Percentiles rank a stretch among this genome's conserved stretches.
phyloP scores from a whole-genome alignment of 345 rosid species.

The Sisymbrium altissimum region DNA sequence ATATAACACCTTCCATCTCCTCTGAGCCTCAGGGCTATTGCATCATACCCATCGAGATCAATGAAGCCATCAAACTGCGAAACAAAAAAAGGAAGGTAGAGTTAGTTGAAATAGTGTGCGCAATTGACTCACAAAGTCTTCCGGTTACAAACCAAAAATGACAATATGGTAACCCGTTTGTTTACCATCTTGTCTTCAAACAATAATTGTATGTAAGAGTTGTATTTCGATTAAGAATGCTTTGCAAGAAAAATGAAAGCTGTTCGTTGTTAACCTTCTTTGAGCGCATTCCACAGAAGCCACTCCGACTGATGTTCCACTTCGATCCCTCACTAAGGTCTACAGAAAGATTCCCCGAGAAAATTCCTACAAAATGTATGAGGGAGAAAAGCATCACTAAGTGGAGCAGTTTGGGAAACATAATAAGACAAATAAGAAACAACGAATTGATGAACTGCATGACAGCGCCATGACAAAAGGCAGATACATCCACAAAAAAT shows the following conservation, averaged over 20 bases:
- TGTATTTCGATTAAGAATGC: not conserved
- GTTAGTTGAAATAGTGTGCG: not conserved
- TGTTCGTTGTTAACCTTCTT: conserved; percentile 56
- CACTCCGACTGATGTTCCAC: conserved; percentile 81
- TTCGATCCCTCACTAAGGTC: conserved; percentile 67
- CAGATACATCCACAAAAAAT: not conserved
- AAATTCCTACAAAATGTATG: conserved; percentile 47
- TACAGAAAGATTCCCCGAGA: conserved; percentile 79
- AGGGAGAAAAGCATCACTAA: conserved; percentile 3
- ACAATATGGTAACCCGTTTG: not conserved
- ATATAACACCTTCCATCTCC: conserved; percentile 96
- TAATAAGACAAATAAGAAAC: not conserved
- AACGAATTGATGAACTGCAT: not conserved
- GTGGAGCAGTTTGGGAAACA: not conserved
- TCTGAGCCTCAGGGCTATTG: conserved; percentile 77
- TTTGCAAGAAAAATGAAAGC: not conserved
- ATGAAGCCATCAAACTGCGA: conserved; percentile 90
- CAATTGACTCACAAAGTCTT: not conserved
- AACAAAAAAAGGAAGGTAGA: not conserved
- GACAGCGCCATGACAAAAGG: not conserved
- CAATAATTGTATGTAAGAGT: not conserved
- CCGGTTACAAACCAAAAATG: not conserved
- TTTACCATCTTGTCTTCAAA: not conserved
- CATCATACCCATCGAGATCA: conserved; percentile 84
- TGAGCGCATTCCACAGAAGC: conserved; percentile 97